phyloP scores from a whole-genome alignment of 306 rosid genomes.

The Elaeagnus macrophylla region DNA sequence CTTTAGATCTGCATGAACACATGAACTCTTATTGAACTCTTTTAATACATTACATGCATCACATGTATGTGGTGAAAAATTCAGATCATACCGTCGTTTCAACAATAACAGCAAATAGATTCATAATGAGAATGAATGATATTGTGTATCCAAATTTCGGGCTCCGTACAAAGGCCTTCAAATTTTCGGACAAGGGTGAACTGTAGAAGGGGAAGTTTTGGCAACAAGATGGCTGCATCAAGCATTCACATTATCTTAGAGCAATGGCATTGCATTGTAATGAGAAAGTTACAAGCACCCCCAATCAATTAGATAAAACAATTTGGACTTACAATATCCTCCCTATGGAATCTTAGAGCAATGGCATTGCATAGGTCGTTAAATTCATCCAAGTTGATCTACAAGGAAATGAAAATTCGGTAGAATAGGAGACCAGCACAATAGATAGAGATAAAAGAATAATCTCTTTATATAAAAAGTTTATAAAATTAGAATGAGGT shows the following conservation, averaged over 20 bases:
- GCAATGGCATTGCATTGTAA: constrained; percentile 16
- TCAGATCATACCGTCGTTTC: constrained; percentile 84
- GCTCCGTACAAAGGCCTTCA: constrained; percentile 64
- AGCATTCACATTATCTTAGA: constrained; percentile 23
- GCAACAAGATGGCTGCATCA: constrained; percentile 69
- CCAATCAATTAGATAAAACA: constrained; percentile 10
- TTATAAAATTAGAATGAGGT: too few relatives aligned
- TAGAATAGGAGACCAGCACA: constrained; percentile 3
- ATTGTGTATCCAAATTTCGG: constrained; percentile 74
- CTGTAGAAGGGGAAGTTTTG: constrained; percentile 52
- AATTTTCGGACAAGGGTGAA: constrained; percentile 40
- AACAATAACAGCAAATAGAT: constrained; percentile 65
- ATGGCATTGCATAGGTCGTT: constrained; percentile 92
- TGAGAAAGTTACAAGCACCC: constrained; percentile 12
- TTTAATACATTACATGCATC: constrained; percentile 5
- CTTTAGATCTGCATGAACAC: neutral
- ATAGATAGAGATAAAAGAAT: neutral
- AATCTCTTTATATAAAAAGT: too few relatives aligned
- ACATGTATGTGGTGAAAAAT: constrained; percentile 11
- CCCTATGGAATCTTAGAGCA: constrained; percentile 74
- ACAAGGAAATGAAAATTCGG: constrained; percentile 17
- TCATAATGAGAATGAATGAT: constrained; percentile 68
- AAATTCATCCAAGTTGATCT: constrained; percentile 84
- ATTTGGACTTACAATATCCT: constrained; percentile 55
- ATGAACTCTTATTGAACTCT: neutral